Evolutionary conservation across 176 grass and related monocot species (phyloP), one percentile per base, ranked within the genome.

Genomic region (Panicum miliaceum): DNA sequence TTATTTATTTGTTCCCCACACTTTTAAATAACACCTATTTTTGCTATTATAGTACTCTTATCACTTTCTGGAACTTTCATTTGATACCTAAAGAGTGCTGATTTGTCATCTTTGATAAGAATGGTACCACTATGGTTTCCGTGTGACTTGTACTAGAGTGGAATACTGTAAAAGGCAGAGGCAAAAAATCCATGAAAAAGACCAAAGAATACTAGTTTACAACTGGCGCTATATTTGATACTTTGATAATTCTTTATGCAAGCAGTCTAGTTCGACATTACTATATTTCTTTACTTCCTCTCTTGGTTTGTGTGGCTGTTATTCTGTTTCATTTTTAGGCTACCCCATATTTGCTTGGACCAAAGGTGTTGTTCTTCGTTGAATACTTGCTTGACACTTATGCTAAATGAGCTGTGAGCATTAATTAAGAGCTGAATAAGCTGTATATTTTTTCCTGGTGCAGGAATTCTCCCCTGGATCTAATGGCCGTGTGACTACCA

Each of bases 401-500:
- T 77, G 15, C 66, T 71, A 66, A 10, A 81, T 69, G 25, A 71
- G 14, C 7, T 89, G 13, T 68, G 56, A 57, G 4, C 3, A 66
- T 58, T 15, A 34, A 48, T 50, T 50, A 34, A 52, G 52, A 63
- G 34, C 73, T 79, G 53, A 72, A 78, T 79, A 46, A 52, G 27
- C 50, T 79, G n/a, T 36, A 40, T 43, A 0, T 46, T 16, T 42
- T 48, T 77, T 10, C 16, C 3, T 82, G 64, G 66, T 85, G 84
- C 73, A 95, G 93, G 88, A 95, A 82, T 95, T 95, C 48, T 89
- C 91, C 23, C 93, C 96, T 61, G 96, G 92, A 80, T 95, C 87
- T 40, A 94, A 89, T 86, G 89, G 91, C 20, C 78, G 84, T 42
- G 79, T 87, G 80, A 94, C 91, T 90, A 98, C 96, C 75, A 95